These are phyloP conservation scores for Xanthoconium stramineum DNA, from an alignment of 768 basidiomycete genomes.

Conservation along the genomic window DNA sequence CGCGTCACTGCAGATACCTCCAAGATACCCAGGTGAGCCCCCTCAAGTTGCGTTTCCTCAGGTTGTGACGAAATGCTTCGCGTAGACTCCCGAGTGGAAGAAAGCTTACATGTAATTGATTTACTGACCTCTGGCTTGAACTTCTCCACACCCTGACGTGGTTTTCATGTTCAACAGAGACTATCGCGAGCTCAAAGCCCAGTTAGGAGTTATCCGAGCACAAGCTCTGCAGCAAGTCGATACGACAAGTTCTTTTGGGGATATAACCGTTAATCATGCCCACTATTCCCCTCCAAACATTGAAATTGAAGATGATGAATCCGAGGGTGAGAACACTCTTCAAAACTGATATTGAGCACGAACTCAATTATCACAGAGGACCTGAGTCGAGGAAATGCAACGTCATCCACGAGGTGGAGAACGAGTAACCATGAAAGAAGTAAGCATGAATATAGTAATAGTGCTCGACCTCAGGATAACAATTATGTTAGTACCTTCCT, in stretches of 20 bases:
- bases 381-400: background rate
- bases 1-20: constrained; percentile 49
- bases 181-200: constrained; percentile 68
- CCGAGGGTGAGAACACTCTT: constrained; percentile 6
- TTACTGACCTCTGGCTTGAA: background rate
- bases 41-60: background rate
- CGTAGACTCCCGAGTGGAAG: constrained; percentile 62
- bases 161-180: constrained; percentile 42
- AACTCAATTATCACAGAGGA: constrained; percentile 4
- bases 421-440: constrained; percentile 6
- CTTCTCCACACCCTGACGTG: background rate
- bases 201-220: constrained; percentile 53
- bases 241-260: constrained; percentile 10
- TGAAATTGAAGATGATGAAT: constrained; percentile 1
- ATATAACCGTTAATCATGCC: background rate
- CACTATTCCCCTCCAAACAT: background rate
- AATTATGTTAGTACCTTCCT: constrained; percentile 8
- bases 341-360: background rate
- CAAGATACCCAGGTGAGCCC: constrained; percentile 60
- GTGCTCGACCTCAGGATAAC: background rate
- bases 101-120: constrained; percentile 31
- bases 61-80: constrained; percentile 1
- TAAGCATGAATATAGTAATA: constrained; percentile 2
- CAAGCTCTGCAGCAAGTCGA: constrained; percentile 21
- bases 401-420: background rate